Percentiles rank a stretch among this genome's conserved stretches.
Evolutionary conservation across 805 yeast genomes (phyloP).

Genomic region (Myxozyma sirexii): DNA sequence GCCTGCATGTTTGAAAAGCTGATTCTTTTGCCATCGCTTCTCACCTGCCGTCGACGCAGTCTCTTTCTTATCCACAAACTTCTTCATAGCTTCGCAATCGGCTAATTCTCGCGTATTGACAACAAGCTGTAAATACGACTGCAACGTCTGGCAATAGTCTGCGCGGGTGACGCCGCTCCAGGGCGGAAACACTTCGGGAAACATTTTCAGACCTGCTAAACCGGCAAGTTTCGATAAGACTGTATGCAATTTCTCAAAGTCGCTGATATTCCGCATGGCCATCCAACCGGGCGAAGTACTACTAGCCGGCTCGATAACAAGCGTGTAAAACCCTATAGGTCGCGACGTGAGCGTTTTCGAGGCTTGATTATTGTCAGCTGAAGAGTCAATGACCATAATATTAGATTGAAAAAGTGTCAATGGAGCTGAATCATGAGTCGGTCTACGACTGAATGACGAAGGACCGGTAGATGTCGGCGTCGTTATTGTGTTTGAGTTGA

Average conservation of each 20-base stretch:
- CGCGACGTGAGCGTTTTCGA: conserved; percentile 14
- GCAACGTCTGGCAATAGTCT: conserved; percentile 30
- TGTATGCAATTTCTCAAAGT: conserved; percentile 32
- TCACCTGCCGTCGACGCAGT: conserved; percentile 23
- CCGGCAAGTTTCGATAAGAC: conserved; percentile 33
- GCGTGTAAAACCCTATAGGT: conserved; percentile 32
- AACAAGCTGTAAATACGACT: conserved; percentile 32
- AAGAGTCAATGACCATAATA: conserved; percentile 30
- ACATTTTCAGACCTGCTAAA: conserved; percentile 32
- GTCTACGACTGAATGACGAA: conserved; percentile 11
- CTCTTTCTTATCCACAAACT: conserved; percentile 35
- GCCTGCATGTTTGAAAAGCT: conserved; percentile 28
- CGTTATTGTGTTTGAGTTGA: background rate
- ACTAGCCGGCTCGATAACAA: conserved; percentile 34
- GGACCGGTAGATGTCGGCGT: background rate
- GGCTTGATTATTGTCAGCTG: conserved; percentile 23
- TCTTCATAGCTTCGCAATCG: conserved; percentile 35
- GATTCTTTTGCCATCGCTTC: conserved; percentile 27
- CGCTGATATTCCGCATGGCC: conserved; percentile 34
- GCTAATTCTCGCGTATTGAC: conserved; percentile 35
- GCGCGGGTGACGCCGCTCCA: conserved; percentile 30
- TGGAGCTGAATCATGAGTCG: conserved; percentile 8
- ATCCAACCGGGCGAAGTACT: conserved; percentile 35
- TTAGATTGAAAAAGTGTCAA: conserved; percentile 19
- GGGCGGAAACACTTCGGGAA: conserved; percentile 34